A percentile compares a stretch with the other conserved stretches of the same genome.
Conservation (phyloP, 108 stramenopile species). For the Pelagomonas calceolata region DNA sequence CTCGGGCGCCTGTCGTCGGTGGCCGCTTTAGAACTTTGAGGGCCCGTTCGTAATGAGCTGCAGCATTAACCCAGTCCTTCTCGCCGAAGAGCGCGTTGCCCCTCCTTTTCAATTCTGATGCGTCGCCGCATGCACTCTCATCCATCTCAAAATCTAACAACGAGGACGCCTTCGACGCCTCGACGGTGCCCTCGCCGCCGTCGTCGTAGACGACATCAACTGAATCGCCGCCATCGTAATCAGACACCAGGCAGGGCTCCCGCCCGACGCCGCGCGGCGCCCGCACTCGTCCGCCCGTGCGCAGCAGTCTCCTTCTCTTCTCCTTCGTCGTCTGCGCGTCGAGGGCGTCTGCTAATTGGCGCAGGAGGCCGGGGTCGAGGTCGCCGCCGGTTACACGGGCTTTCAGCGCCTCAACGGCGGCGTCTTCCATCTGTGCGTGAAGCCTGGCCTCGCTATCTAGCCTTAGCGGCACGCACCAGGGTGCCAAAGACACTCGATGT, state of each 20-base stretch:
- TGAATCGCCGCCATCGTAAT: background rate
- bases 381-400: background rate
- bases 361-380: background rate
- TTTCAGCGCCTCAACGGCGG: background rate
- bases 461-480: too few species aligned
- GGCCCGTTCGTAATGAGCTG: background rate
- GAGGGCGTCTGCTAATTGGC: background rate
- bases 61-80: background rate
- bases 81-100: background rate
- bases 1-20: background rate
- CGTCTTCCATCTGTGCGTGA: too few species aligned
- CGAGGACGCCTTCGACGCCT: background rate
- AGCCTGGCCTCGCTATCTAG: too few species aligned
- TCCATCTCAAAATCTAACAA: background rate
- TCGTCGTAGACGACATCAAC: background rate
- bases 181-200: background rate
- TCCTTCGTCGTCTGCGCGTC: background rate
- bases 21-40: background rate
- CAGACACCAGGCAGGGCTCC: background rate
- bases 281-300: background rate
- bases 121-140: background rate
- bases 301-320: too few species aligned
- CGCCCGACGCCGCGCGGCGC: background rate
- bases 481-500: too few species aligned
- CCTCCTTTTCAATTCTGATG: background rate